Percentiles rank a stretch among this genome's conserved stretches.
These are phyloP conservation scores for Ramaria rubella DNA, from an alignment of 768 basidiomycete genomes.

Conservation along the genomic window DNA sequence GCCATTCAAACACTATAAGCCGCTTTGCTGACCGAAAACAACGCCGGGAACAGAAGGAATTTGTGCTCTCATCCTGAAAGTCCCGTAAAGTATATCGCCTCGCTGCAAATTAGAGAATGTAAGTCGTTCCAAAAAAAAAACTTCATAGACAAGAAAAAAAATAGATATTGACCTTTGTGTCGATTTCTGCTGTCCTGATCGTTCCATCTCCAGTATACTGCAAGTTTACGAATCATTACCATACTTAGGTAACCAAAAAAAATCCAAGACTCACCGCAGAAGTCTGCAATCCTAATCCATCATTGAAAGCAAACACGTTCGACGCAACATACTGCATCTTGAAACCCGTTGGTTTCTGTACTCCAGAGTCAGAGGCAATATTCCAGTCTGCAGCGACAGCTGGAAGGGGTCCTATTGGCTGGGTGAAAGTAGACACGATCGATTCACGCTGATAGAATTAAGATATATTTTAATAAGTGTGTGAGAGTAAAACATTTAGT, in stretches of 20 bases:
- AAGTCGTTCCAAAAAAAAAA: too few relatives aligned
- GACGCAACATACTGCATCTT: neutral
- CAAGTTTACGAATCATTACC: neutral
- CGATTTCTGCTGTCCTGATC: slow-evolving; percentile 13
- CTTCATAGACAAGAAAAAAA: neutral
- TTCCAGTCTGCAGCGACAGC: slow-evolving; percentile 6
- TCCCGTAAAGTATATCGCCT: slow-evolving; percentile 12
- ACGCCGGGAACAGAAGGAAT: slow-evolving; percentile 11
- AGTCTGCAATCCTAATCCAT: slow-evolving; percentile 12
- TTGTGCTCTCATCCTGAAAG: slow-evolving; percentile 16
- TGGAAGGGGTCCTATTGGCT: slow-evolving; percentile 3
- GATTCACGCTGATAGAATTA: slow-evolving; percentile 15
- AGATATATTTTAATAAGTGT: neutral
- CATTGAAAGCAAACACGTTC: slow-evolving; percentile 8
- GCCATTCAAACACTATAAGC: too few relatives aligned
- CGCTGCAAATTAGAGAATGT: neutral
- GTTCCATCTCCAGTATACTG: slow-evolving; percentile 13
- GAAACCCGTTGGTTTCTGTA: neutral
- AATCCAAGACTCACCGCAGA: slow-evolving; percentile 4
- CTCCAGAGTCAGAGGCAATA: slow-evolving; percentile 1
- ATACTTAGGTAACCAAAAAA: neutral
- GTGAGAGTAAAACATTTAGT: neutral
- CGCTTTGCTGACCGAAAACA: slow-evolving; percentile 8
- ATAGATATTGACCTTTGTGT: neutral
- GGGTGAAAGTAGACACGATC: slow-evolving; percentile 11